Conservation (phyloP, 306 rosid species). For the Trifolium dubium region DNA sequence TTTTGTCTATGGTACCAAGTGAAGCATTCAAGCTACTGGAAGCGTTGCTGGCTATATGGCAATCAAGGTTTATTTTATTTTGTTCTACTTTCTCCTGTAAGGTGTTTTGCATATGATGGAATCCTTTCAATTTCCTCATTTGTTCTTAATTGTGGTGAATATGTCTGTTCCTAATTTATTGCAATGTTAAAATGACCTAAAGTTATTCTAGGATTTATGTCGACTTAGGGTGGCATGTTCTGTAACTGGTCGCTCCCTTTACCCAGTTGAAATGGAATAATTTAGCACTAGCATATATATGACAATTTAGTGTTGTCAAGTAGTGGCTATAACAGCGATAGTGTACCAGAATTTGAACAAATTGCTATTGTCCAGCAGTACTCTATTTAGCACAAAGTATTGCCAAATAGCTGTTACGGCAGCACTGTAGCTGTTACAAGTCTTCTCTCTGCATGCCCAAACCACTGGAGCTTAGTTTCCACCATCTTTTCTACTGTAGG, state of each 20-base stretch:
- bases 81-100: conserved; percentile 37
- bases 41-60: conserved; percentile 67
- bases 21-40: conserved; percentile 71
- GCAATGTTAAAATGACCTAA: conserved; percentile 10
- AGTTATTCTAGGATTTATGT: conserved; percentile 33
- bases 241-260: conserved; percentile 18
- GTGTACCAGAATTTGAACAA: too few species aligned
- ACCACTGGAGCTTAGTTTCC: too few species aligned
- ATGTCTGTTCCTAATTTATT: conserved; percentile 6
- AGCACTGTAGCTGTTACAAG: too few species aligned
- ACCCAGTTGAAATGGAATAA: conserved; percentile 29
- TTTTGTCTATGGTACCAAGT: conserved; percentile 61
- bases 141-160: background rate
- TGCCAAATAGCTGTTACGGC: too few species aligned
- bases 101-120: conserved; percentile 28
- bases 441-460: too few species aligned
- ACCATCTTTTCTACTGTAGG: too few species aligned
- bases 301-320: background rate
- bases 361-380: too few species aligned
- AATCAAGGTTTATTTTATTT: conserved; percentile 66
- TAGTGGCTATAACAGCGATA: too few species aligned
- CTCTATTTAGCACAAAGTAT: too few species aligned
- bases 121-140: conserved; percentile 20
- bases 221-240: conserved; percentile 18
- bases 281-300: conserved; percentile 11